phyloP scores from a whole-genome alignment of 2,329 filamentous ascomycete genomes.

The Talaromyces islandicus region DNA sequence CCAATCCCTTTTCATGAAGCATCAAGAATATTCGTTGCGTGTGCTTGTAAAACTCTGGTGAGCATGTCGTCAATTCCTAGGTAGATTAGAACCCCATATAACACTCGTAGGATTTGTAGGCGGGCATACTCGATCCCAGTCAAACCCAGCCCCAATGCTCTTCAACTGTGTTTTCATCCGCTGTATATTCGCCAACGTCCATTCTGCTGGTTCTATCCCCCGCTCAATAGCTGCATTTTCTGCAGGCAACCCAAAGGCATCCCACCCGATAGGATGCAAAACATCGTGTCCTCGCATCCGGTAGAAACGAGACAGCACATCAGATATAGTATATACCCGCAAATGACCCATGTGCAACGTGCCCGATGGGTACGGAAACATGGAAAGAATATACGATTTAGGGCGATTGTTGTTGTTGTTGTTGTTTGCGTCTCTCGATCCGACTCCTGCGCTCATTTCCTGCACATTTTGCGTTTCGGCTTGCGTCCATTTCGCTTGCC shows the following conservation, averaged over 20 bases:
- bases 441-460: conserved; percentile 1
- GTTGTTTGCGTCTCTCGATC: conserved; percentile 9
- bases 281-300: conserved; percentile 69
- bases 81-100: conserved; percentile 9
- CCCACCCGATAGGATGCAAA: conserved; percentile 89
- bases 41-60: conserved; percentile 81
- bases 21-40: conserved; percentile 80
- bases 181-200: conserved; percentile 75
- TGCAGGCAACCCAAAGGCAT: conserved; percentile 83
- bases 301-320: conserved; percentile 72
- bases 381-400: conserved; percentile 68
- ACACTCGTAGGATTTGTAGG: neutral
- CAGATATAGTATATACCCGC: conserved; percentile 84
- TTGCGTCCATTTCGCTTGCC: conserved; percentile 46
- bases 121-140: conserved; percentile 67
- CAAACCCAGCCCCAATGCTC: conserved; percentile 73
- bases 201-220: conserved; percentile 68
- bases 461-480: conserved; percentile 6
- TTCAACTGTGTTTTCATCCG: conserved; percentile 79
- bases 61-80: conserved; percentile 78
- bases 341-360: conserved; percentile 81
- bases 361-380: conserved; percentile 92
- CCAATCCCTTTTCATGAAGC: conserved; percentile 66
- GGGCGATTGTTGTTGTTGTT: conserved; percentile 25
- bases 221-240: conserved; percentile 87